Percentiles rank a stretch among this genome's conserved stretches.
Evolutionary conservation across 2,329 filamentous ascomycete genomes (phyloP).

Genomic region (Ilyonectria robusta): DNA sequence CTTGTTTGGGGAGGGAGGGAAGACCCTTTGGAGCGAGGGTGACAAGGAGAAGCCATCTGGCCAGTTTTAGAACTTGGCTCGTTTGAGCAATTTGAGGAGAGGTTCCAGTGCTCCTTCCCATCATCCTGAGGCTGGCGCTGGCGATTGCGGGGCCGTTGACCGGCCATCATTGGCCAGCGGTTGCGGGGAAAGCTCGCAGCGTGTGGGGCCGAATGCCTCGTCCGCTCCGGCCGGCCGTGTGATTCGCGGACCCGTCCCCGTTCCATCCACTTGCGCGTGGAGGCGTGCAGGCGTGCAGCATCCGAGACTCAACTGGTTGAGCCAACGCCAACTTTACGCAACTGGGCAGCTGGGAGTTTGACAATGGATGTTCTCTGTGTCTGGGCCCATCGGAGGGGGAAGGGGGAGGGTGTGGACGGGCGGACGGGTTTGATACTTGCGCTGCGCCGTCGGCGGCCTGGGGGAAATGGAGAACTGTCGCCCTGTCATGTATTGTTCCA

Average conservation of each 20-base stretch:
- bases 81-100: constrained; percentile 1
- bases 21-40: constrained; percentile 20
- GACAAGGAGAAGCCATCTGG: not conserved
- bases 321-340: constrained; percentile 13
- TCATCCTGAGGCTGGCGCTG: constrained; percentile 8
- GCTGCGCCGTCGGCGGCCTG: not conserved
- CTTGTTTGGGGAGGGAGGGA: not conserved
- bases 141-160: not conserved
- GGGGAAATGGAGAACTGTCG: not conserved
- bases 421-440: constrained; percentile 4
- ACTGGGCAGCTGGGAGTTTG: not conserved
- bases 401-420: constrained; percentile 1
- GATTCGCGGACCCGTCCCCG: constrained; percentile 43
- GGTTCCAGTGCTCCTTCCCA: not conserved
- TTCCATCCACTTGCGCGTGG: constrained; percentile 40
- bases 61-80: not conserved
- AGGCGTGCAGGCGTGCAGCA: constrained; percentile 35
- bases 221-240: constrained; percentile 38
- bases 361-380: not conserved
- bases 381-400: constrained; percentile 9
- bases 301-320: constrained; percentile 28
- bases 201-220: constrained; percentile 36
- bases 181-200: constrained; percentile 47
- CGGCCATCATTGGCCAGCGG: constrained; percentile 40
- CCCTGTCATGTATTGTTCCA: constrained; percentile 7